phyloP scores from a whole-genome alignment of 805 yeast genomes.

The Candida patagonica region DNA sequence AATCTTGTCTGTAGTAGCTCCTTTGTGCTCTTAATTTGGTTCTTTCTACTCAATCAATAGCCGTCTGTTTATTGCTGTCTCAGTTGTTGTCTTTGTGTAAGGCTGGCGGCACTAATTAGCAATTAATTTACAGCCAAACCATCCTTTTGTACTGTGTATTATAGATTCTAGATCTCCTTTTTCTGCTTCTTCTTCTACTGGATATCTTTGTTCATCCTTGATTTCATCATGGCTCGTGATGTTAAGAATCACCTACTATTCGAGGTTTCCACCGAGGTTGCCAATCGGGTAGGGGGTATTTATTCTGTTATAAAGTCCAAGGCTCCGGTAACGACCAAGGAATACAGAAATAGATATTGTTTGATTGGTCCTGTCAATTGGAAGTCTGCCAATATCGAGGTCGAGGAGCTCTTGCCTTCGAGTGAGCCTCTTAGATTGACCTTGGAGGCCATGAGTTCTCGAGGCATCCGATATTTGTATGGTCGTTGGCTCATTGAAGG shows the following conservation, averaged over 20 bases:
- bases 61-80: too few species aligned
- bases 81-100: too few species aligned
- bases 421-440: constrained; percentile 46
- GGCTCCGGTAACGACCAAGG: constrained; percentile 93
- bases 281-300: constrained; percentile 95
- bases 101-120: too few species aligned
- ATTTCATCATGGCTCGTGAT: constrained; percentile 51
- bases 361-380: constrained; percentile 79
- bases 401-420: constrained; percentile 52
- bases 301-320: constrained; percentile 93
- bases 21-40: too few species aligned
- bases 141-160: too few species aligned
- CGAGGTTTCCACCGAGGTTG: constrained; percentile 96
- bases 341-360: constrained; percentile 78
- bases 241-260: constrained; percentile 78
- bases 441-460: constrained; percentile 64
- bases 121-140: too few species aligned
- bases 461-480: constrained; percentile 77
- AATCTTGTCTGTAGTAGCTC: too few species aligned
- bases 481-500: constrained; percentile 98
- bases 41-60: too few species aligned
- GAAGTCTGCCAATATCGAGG: constrained; percentile 64
- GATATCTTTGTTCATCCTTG: not conserved
- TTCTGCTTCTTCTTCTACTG: not conserved
- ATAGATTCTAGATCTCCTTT: not conserved